Evolutionary conservation across 1,139 yeast species (phyloP).

Genomic region (Kazachstania sp.): DNA sequence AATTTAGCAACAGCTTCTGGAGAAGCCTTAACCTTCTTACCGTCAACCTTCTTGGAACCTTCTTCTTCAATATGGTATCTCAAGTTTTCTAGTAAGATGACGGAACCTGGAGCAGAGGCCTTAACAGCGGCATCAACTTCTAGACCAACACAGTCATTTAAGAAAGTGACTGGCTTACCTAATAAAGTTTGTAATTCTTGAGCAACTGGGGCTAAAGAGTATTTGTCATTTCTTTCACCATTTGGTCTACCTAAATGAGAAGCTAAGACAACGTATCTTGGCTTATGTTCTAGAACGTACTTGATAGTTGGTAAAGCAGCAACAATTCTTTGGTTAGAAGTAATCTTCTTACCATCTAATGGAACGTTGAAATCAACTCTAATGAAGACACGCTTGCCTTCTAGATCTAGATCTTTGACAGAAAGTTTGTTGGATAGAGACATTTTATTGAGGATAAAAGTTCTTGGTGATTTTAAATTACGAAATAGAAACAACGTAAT

Average conservation of each 20-base stretch:
- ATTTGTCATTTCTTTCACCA: conserved; percentile 42
- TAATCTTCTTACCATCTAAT: conserved; percentile 8
- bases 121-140: conserved; percentile 73
- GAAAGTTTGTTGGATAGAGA: conserved; percentile 85
- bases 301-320: conserved; percentile 95
- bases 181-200: conserved; percentile 70
- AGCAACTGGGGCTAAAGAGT: conserved; percentile 85
- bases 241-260: conserved; percentile 25
- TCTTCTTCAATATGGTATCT: conserved; percentile 70
- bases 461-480: neutral
- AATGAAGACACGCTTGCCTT: conserved; percentile 63
- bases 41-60: conserved; percentile 10
- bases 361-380: conserved; percentile 10
- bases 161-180: conserved; percentile 51
- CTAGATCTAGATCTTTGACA: conserved; percentile 75
- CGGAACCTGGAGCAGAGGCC: conserved; percentile 53
- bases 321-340: conserved; percentile 34
- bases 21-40: conserved; percentile 9
- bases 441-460: conserved; percentile 37
- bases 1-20: conserved; percentile 82
- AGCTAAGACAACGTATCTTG: conserved; percentile 81
- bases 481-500: too few relatives aligned
- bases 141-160: conserved; percentile 42
- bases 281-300: conserved; percentile 80
- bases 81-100: conserved; percentile 80